Conservation (phyloP, 2,329 filamentous ascomycete species). For the Penicillium sp. region DNA sequence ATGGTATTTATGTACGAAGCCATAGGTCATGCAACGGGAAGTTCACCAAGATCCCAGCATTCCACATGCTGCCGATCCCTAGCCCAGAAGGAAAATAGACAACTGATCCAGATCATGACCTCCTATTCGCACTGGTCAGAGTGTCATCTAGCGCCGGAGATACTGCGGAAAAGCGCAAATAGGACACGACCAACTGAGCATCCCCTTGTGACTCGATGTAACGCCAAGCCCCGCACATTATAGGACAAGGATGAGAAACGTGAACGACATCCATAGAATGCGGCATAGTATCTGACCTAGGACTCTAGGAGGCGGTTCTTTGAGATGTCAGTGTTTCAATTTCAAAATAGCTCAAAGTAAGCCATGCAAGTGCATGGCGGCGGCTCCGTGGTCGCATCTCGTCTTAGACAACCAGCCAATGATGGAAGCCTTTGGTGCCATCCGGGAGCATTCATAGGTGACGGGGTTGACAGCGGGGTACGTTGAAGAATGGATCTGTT, state of each 20-base stretch:
- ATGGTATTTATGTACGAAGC: conserved; percentile 2
- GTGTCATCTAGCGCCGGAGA: conserved; percentile 8
- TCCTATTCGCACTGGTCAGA: conserved; percentile 6
- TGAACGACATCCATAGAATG: not conserved
- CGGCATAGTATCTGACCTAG: not conserved
- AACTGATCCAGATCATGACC: conserved; percentile 10
- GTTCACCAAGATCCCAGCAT: conserved; percentile 16
- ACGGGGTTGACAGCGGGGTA: not conserved
- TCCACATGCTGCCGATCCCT: conserved; percentile 20
- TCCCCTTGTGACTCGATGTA: conserved; percentile 21
- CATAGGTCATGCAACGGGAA: conserved; percentile 12
- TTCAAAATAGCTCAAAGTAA: not conserved
- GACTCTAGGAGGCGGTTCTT: too few species aligned
- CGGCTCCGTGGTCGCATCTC: conserved; percentile 13
- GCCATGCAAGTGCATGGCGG: not conserved
- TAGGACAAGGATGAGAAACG: not conserved
- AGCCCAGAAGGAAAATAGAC: conserved; percentile 10
- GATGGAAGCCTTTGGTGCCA: not conserved
- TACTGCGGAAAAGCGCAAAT: not conserved
- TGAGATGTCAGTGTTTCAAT: not conserved
- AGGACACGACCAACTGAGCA: conserved; percentile 1
- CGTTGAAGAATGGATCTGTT: not conserved
- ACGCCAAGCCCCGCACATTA: conserved; percentile 14
- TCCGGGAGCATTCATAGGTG: not conserved
- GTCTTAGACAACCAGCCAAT: conserved; percentile 11